phyloP scores from a whole-genome alignment of 202 grass and related monocot genomes.

The Miscanthus sacchariflorus region DNA sequence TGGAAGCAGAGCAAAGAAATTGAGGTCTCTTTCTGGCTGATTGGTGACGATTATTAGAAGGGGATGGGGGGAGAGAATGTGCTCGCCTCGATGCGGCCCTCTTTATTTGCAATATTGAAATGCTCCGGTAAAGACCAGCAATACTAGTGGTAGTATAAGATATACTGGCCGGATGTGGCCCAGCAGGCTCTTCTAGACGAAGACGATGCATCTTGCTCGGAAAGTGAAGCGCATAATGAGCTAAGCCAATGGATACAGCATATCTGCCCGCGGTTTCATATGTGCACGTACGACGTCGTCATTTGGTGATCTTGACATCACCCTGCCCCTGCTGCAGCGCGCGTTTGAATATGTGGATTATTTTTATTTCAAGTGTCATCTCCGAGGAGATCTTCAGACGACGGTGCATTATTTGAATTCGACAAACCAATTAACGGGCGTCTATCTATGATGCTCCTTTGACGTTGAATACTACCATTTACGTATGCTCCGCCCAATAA shows the following conservation, averaged over 20 bases:
- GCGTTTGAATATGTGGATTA: background rate
- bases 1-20: background rate
- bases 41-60: background rate
- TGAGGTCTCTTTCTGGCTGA: background rate
- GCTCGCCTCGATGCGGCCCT: constrained; percentile 20
- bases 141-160: constrained; percentile 2
- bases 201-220: constrained; percentile 33
- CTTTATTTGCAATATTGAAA: constrained; percentile 42
- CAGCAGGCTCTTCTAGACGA: constrained; percentile 32
- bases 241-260: constrained; percentile 1
- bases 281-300: constrained; percentile 9
- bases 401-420: background rate
- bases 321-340: background rate
- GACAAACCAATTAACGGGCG: background rate
- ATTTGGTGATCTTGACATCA: constrained; percentile 36
- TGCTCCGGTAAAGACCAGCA: constrained; percentile 37
- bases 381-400: background rate
- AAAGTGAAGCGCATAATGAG: constrained; percentile 31
- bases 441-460: too few species aligned
- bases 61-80: constrained; percentile 30
- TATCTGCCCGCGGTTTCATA: background rate
- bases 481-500: too few species aligned
- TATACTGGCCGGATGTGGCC: background rate
- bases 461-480: too few species aligned
- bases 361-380: background rate